These are phyloP conservation scores for Vanilla planifolia DNA, from an alignment of 106 monocot species.

Conservation along the genomic window DNA sequence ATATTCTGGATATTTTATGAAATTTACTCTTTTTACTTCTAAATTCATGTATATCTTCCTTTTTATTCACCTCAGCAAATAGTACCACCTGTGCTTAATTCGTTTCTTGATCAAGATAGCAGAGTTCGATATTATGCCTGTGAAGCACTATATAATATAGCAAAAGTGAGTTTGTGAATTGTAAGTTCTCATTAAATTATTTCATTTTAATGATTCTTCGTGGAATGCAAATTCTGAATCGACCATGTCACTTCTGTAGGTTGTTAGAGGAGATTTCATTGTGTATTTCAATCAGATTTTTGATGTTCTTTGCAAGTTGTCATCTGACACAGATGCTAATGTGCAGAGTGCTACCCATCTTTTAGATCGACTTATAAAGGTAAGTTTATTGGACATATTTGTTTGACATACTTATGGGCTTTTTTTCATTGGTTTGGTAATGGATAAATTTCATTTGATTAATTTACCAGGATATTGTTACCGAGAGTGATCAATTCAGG, in stretches of 20 bases:
- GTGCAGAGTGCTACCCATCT: conserved; percentile 99
- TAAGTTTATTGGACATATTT: conserved; percentile 11
- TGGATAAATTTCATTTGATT: conserved; percentile 11
- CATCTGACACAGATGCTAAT: conserved; percentile 82
- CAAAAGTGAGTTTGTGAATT: conserved; percentile 54
- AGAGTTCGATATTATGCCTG: conserved; percentile 99
- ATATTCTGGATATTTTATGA: neutral
- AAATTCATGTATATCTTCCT: neutral
- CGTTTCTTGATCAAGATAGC: conserved; percentile 86
- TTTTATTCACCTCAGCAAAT: conserved; percentile 52
- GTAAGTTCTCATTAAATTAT: neutral
- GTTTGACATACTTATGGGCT: neutral
- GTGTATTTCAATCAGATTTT: conserved; percentile 97
- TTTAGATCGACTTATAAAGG: conserved; percentile 92
- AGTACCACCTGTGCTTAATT: conserved; percentile 84
- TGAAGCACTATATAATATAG: conserved; percentile 99
- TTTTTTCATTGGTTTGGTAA: conserved; percentile 5
- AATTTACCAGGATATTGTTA: conserved; percentile 78
- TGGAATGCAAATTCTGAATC: neutral
- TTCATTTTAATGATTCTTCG: conserved; percentile 1
- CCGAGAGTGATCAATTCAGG: conserved; percentile 99
- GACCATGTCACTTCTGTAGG: conserved; percentile 27
- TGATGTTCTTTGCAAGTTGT: conserved; percentile 97
- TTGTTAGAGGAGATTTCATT: conserved; percentile 98
- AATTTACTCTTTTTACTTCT: neutral